Percentiles rank a stretch among this genome's conserved stretches.
phyloP scores from a whole-genome alignment of 768 basidiomycete genomes.

The Dioszegia hungarica region DNA sequence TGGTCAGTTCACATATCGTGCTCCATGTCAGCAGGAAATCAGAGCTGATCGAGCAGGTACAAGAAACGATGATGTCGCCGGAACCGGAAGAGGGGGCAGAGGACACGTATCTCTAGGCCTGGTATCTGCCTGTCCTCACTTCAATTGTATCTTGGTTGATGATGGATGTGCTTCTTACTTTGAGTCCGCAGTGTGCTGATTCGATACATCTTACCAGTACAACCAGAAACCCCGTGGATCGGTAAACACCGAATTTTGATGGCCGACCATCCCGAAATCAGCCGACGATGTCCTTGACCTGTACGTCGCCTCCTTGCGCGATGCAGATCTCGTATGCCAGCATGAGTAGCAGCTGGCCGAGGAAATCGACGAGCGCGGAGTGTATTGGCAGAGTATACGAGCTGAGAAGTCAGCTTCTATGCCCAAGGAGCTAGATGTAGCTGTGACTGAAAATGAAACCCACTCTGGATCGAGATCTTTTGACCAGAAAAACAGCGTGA shows the following conservation, averaged over 20 bases:
- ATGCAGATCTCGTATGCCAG: slow-evolving; percentile 44
- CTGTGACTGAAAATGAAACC: no score
- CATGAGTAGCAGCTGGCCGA: slow-evolving; percentile 75
- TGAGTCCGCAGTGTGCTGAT: no score
- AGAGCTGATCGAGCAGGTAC: slow-evolving; percentile 14
- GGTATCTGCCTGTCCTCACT: no score
- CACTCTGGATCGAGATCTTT: slow-evolving; percentile 72
- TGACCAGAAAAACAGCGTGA: slow-evolving; percentile 76
- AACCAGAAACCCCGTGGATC: no score
- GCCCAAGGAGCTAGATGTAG: no score
- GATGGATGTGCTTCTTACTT: background rate
- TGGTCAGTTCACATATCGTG: slow-evolving; percentile 10
- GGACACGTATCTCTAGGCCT: background rate
- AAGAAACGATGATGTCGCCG: slow-evolving; percentile 19
- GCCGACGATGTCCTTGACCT: slow-evolving; percentile 2
- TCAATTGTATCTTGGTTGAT: no score
- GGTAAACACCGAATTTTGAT: no score
- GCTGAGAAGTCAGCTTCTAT: no score
- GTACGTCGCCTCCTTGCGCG: slow-evolving; percentile 26
- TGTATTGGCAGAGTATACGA: slow-evolving; percentile 91
- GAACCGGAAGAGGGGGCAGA: slow-evolving; percentile 23
- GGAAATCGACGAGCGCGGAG: slow-evolving; percentile 78
- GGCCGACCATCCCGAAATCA: no score
- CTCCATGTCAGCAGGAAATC: no score
- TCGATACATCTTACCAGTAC: background rate